phyloP scores from a whole-genome alignment of 2,329 filamentous ascomycete species.

The Talaromyces sp. region DNA sequence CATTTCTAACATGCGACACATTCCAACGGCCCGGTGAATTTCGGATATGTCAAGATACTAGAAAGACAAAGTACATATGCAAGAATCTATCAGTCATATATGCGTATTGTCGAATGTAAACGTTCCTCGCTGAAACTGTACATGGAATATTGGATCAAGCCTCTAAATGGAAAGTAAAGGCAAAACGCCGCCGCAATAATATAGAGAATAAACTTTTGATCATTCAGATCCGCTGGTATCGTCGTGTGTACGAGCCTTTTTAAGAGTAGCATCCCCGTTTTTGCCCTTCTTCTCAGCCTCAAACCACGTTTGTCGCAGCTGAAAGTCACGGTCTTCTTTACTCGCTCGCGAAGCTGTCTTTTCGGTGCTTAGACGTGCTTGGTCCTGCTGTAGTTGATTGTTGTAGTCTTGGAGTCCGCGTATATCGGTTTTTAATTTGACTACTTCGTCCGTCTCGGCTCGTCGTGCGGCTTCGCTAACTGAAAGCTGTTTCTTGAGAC shows the following conservation, averaged over 20 bases:
- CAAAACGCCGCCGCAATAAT: background rate
- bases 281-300: slow-evolving; percentile 40
- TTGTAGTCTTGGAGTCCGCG: slow-evolving; percentile 33
- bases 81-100: background rate
- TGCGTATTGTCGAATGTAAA: background rate
- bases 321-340: slow-evolving; percentile 37
- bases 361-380: slow-evolving; percentile 28
- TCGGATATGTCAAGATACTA: background rate
- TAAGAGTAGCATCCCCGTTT: slow-evolving; percentile 37
- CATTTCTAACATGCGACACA: background rate
- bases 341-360: slow-evolving; percentile 31
- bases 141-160: background rate
- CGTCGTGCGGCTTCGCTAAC: slow-evolving; percentile 34
- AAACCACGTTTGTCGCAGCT: slow-evolving; percentile 41
- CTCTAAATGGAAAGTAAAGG: background rate
- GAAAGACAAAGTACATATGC: background rate
- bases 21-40: background rate
- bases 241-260: slow-evolving; percentile 26
- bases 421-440: slow-evolving; percentile 32
- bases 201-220: background rate
- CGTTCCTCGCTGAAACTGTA: background rate
- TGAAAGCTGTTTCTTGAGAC: slow-evolving; percentile 34
- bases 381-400: slow-evolving; percentile 35
- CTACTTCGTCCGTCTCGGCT: slow-evolving; percentile 29
- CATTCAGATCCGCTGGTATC: background rate